Conservation (phyloP, 495 filamentous ascomycete genomes). For the Neurospora hispaniola region DNA sequence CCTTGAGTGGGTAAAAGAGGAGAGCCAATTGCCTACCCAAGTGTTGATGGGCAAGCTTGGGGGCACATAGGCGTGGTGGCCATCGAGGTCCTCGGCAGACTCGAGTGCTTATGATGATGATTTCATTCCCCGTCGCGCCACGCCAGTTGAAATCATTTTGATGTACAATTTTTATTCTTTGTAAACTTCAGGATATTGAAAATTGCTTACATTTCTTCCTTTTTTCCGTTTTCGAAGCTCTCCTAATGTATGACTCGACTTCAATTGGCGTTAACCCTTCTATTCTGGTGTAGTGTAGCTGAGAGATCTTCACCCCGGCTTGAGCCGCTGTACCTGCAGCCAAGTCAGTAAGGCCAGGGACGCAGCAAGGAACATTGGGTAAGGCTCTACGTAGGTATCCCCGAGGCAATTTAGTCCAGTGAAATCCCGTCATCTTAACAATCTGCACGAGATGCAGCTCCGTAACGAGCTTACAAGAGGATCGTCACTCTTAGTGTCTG, state of each 20-base stretch:
- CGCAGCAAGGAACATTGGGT: not conserved
- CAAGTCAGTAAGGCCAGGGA: not conserved
- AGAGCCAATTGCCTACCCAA: not conserved
- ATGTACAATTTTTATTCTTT: no score
- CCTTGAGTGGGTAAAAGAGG: not conserved
- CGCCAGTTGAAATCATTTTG: not conserved
- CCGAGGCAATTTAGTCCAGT: not conserved
- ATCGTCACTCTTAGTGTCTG: not conserved
- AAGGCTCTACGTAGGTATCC: not conserved
- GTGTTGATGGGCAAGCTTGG: not conserved
- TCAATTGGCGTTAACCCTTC: not conserved
- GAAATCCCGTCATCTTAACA: not conserved
- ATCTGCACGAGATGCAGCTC: not conserved
- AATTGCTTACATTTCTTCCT: no score
- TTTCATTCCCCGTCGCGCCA: not conserved
- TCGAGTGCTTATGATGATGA: not conserved
- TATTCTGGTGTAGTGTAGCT: not conserved
- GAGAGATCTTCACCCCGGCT: not conserved
- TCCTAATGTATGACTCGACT: not conserved
- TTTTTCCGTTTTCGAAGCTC: not conserved
- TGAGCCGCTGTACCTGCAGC: not conserved
- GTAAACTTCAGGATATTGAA: no score
- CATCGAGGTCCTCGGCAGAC: not conserved
- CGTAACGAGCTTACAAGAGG: not conserved
- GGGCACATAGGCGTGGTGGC: not conserved